Evolutionary conservation across 2,329 filamentous ascomycete species (phyloP).

Genomic region (Neocucurbitaria cava): DNA sequence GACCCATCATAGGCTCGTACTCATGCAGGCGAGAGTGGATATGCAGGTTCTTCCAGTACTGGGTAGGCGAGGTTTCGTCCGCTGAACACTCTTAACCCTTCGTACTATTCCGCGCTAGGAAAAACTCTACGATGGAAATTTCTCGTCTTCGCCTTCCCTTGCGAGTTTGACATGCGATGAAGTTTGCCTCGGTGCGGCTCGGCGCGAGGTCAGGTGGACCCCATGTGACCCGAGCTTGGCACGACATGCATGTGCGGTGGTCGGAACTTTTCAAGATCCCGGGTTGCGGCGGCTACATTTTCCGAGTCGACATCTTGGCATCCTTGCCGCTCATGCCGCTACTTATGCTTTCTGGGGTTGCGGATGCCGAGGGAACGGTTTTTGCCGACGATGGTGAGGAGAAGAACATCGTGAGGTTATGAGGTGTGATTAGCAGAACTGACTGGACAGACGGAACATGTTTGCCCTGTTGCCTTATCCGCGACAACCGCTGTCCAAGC

Average conservation of each 20-base stretch:
- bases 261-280: neutral
- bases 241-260: neutral
- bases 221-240: conserved; percentile 3
- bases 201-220: conserved; percentile 3
- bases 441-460: neutral
- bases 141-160: neutral
- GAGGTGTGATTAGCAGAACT: no score
- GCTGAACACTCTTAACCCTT: neutral
- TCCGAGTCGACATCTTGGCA: neutral
- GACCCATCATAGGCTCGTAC: no score
- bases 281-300: neutral
- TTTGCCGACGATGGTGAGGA: neutral
- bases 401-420: neutral
- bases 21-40: neutral
- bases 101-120: neutral
- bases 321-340: neutral
- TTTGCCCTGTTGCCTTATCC: neutral
- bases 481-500: neutral
- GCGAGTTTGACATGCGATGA: neutral
- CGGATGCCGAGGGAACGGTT: neutral
- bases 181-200: conserved; percentile 12
- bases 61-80: neutral
- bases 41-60: neutral
- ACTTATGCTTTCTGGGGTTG: neutral
- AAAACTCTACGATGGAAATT: neutral